Conservation (phyloP, 306 rosid genomes). For the Ceratonia siliqua region DNA sequence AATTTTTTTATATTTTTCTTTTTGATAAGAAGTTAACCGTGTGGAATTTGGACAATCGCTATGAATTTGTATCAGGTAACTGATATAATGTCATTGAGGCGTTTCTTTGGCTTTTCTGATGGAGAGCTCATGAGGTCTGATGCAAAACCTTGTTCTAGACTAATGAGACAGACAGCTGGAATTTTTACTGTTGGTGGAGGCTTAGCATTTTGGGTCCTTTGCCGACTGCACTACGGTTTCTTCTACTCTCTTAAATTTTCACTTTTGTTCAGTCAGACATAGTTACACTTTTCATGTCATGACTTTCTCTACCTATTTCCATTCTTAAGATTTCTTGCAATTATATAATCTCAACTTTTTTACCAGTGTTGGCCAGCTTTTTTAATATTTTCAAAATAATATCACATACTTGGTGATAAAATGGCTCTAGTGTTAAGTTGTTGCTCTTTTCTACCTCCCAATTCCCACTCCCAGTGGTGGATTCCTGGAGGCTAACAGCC, state of each 20-base stretch:
- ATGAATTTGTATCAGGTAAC: slow-evolving; percentile 33
- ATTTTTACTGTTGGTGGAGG: slow-evolving; percentile 84
- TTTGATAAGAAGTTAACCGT: not conserved
- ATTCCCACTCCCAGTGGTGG: not conserved
- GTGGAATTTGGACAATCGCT: not conserved
- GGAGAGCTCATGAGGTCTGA: slow-evolving; percentile 85
- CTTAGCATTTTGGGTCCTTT: slow-evolving; percentile 81
- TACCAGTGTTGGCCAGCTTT: not conserved
- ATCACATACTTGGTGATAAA: too few relatives aligned
- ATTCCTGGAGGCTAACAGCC: not conserved
- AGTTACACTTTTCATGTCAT: not conserved
- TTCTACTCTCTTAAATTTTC: slow-evolving; percentile 1
- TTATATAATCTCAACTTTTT: not conserved
- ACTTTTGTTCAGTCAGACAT: not conserved
- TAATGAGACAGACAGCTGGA: slow-evolving; percentile 82
- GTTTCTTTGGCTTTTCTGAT: slow-evolving; percentile 70
- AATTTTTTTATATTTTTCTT: not conserved
- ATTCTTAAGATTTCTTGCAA: not conserved
- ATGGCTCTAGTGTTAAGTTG: too few relatives aligned
- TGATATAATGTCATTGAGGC: slow-evolving; percentile 66
- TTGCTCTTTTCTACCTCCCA: not conserved
- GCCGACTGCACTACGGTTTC: slow-evolving; percentile 82
- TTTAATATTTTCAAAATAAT: too few relatives aligned
- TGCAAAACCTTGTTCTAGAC: slow-evolving; percentile 76
- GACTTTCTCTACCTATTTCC: not conserved